Percentiles rank a stretch among this genome's conserved stretches.
Conservation (phyloP, 305 asterid genomes). For the Galium porrigens region DNA sequence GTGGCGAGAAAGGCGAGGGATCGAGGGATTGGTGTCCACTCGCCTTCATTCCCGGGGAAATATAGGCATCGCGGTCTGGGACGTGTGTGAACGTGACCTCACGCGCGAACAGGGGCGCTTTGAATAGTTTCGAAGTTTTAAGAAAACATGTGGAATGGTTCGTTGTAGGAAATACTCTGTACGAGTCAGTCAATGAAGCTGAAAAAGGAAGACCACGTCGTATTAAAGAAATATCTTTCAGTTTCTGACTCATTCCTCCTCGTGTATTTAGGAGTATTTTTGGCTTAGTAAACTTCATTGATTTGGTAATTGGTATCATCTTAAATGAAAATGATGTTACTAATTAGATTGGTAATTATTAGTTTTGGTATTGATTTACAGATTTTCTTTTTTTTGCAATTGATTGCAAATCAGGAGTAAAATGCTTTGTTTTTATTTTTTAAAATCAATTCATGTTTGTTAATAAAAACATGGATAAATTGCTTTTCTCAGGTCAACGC, state of each 20-base stretch:
- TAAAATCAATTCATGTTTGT: no score
- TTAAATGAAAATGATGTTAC: no score
- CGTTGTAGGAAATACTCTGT: neutral
- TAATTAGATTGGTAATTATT: no score
- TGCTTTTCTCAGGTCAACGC: no score
- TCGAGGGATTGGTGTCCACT: constrained; percentile 24
- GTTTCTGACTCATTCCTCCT: neutral
- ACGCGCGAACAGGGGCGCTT: constrained; percentile 5
- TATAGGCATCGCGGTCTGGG: neutral
- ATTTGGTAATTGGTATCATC: no score
- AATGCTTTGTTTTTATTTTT: no score
- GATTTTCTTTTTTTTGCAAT: no score
- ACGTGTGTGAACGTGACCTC: neutral
- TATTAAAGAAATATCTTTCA: neutral
- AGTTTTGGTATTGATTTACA: no score
- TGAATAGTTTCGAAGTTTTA: neutral
- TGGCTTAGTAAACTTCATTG: no score
- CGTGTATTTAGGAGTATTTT: neutral
- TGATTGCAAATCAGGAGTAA: no score
- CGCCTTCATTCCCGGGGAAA: constrained; percentile 25
- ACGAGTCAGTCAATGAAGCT: neutral
- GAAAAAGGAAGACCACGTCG: neutral
- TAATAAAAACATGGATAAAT: no score
- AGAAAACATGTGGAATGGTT: neutral
- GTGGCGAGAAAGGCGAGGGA: constrained; percentile 36